Percentiles rank a stretch among this genome's conserved stretches.
Evolutionary conservation across 2,329 filamentous ascomycete genomes (phyloP).

Genomic region (Exophiala bonariae): DNA sequence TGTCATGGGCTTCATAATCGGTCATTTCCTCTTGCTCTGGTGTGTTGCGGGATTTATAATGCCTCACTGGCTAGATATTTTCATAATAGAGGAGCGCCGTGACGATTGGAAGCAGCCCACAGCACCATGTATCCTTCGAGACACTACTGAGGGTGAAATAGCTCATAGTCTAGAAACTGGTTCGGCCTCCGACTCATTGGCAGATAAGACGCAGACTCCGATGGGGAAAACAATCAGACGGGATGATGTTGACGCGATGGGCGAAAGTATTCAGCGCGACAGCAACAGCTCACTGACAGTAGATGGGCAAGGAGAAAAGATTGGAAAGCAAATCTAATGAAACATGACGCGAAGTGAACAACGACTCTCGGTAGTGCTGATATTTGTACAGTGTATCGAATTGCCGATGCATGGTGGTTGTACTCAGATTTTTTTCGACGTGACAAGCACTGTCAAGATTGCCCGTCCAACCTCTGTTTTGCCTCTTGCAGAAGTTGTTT

Average conservation of each 20-base stretch:
- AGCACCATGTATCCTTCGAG: constrained; percentile 1
- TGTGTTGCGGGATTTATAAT: constrained; percentile 52
- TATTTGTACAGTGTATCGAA: no score
- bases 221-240: neutral
- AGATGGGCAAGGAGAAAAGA: no score
- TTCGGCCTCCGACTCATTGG: neutral
- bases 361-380: no score
- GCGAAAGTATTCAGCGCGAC: neutral
- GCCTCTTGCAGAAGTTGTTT: no score
- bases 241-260: neutral
- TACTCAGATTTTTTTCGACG: no score
- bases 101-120: constrained; percentile 35
- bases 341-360: no score
- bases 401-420: no score
- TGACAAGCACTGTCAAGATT: no score
- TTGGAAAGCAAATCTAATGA: no score
- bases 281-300: constrained; percentile 2
- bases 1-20: constrained; percentile 52
- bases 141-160: constrained; percentile 2
- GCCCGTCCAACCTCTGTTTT: no score
- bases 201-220: neutral
- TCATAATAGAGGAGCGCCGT: constrained; percentile 50
- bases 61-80: constrained; percentile 55
- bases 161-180: neutral
- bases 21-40: constrained; percentile 48